Evolutionary conservation across 1,139 yeast genomes (phyloP), one percentile per base, ranked within the genome.

Genomic region (Hemisphaericaspora xylofermentans): DNA sequence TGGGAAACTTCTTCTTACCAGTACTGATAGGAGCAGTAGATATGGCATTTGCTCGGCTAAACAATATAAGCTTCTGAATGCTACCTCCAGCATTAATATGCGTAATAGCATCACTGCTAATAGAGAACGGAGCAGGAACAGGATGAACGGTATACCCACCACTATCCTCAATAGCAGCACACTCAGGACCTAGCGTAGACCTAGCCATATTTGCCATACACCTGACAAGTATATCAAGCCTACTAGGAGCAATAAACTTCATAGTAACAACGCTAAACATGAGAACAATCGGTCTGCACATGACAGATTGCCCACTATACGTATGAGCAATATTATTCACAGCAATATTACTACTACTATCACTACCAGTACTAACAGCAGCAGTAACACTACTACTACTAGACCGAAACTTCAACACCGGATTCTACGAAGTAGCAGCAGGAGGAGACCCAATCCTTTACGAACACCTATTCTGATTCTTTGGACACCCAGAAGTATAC

Each of bases 361-460:
- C 49, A 31, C 43, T 48, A 43, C 51, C 50, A 14, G 48, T 47
- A 34, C 42, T 48, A 43, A 42, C 49, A 10, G 45, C 47, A 15
- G 46, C 46, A 10, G 41, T 46, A 32, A 44, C 43, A 8, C 33
- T 41, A 41, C 40, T 45, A 38, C 40, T 46, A 40, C 31, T 44
- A 8, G 48, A 46, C 41, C 36, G 49, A 28, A 47, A 47, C 40
- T 48, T 48, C 34, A 46, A 46, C 36, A 43, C 47, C n/a, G 38
- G 43, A 18, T 46, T 42, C 46, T 47, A 46, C 34, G 51, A 45
- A 15, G 42, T 39, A 15, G 43, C 43, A 17, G 49, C 45, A 18
- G 51, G 51, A 18, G 51, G 51, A 16, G 48, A 46, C 33, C 50
- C 51, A 4, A 27, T 47, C 19, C 37, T 47, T 41, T 46, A 47